Evolutionary conservation across 495 filamentous ascomycete genomes (phyloP).

Genomic region (Collariella sp.): DNA sequence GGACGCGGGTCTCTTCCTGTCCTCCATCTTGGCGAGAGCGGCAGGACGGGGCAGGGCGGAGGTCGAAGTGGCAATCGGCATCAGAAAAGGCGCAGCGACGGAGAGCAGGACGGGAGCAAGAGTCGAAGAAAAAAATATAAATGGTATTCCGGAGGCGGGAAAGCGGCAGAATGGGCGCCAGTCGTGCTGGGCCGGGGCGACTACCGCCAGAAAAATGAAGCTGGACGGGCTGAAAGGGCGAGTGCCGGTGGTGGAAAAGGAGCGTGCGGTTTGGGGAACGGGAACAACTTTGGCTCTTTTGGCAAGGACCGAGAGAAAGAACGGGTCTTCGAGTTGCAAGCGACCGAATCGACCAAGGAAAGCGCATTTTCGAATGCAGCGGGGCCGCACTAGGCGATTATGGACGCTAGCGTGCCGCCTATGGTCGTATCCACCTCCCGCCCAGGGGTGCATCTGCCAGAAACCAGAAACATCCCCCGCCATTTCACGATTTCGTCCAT

Average conservation of each 20-base stretch:
- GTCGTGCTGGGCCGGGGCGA: conserved; percentile 1
- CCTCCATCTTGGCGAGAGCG: conserved; percentile 81
- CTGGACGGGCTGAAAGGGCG: conserved; percentile 2
- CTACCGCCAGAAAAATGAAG: conserved; percentile 8
- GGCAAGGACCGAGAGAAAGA: conserved; percentile 26
- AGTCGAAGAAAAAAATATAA: conserved; percentile 27
- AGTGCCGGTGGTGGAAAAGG: conserved; percentile 16
- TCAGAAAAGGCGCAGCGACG: conserved; percentile 45
- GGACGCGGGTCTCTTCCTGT: conserved; percentile 83
- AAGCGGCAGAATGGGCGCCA: conserved; percentile 29
- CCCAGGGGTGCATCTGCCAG: neutral
- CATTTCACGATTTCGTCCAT: too few relatives aligned
- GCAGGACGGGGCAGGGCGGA: conserved; percentile 60
- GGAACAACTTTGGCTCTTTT: too few relatives aligned
- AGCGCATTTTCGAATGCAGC: conserved; percentile 21
- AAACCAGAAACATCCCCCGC: neutral
- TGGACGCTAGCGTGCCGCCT: conserved; percentile 6
- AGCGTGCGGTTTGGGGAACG: conserved; percentile 23
- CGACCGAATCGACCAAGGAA: conserved; percentile 21
- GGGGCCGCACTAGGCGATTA: conserved; percentile 16
- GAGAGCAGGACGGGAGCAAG: conserved; percentile 24
- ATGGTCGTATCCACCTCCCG: neutral
- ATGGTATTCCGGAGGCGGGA: conserved; percentile 14
- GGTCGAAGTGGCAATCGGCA: conserved; percentile 69
- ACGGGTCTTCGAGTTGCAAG: conserved; percentile 11